Conservation (phyloP, 78 protist species). For the Reticulomyxa filosa region DNA sequence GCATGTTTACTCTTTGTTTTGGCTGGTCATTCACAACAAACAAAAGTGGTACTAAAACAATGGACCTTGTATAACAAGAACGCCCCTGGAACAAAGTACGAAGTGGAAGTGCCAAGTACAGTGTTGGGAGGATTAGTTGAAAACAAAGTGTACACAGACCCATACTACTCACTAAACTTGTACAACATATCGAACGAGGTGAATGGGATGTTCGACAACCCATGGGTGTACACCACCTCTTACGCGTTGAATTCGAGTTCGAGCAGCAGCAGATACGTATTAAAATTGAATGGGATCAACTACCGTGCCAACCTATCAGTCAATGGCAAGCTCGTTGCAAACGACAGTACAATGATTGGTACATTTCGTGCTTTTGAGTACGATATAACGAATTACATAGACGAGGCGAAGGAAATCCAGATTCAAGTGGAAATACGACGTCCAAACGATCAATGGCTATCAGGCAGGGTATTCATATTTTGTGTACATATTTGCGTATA, state of each 20-base stretch:
- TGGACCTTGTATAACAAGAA: too few species aligned
- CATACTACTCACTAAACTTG: background rate
- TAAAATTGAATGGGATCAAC: constrained; percentile 4
- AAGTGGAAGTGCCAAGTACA: too few species aligned
- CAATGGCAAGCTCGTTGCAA: background rate
- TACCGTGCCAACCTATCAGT: constrained; percentile 6
- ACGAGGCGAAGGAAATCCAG: background rate
- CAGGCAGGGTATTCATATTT: too few species aligned
- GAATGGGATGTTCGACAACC: background rate
- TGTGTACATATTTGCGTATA: too few species aligned
- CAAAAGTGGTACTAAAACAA: too few species aligned
- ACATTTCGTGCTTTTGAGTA: background rate
- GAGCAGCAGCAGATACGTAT: background rate
- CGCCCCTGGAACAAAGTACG: too few species aligned
- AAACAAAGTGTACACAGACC: constrained; percentile 6
- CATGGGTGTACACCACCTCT: background rate
- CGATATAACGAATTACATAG: background rate
- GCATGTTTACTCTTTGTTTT: too few species aligned
- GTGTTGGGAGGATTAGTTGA: too few species aligned
- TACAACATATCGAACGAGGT: constrained; percentile 4
- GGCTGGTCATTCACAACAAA: too few species aligned
- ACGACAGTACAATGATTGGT: background rate
- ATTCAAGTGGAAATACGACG: background rate
- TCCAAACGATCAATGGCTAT: constrained; percentile 5
- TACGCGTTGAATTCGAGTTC: background rate